These are phyloP conservation scores for Aspergillus sp. DNA, from an alignment of 2,329 filamentous ascomycete genomes.

Conservation along the genomic window DNA sequence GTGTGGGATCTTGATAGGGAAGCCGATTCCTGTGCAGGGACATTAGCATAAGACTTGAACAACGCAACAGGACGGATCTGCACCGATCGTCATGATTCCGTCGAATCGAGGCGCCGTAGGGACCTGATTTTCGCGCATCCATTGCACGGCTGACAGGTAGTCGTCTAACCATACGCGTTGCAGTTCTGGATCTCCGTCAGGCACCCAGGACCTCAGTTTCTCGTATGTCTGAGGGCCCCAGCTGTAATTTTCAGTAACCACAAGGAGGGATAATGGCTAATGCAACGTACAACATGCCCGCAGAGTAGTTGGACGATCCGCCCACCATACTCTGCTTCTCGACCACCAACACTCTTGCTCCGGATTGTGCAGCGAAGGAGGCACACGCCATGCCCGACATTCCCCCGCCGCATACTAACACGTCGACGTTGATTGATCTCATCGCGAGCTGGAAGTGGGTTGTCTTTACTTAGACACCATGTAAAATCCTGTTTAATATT, in stretches of 20 bases:
- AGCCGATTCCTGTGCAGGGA: slow-evolving; percentile 21
- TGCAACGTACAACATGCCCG: slow-evolving; percentile 28
- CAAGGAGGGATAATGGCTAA: neutral
- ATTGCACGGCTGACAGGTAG: slow-evolving; percentile 28
- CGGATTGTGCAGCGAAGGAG: slow-evolving; percentile 25
- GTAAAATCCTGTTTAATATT: neutral
- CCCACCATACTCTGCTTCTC: slow-evolving; percentile 26
- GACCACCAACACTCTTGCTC: slow-evolving; percentile 24
- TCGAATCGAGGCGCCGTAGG: slow-evolving; percentile 25
- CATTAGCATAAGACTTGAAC: too few species aligned
- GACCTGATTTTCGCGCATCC: slow-evolving; percentile 28
- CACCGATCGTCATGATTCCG: slow-evolving; percentile 30
- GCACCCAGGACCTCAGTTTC: slow-evolving; percentile 25
- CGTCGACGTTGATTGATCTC: slow-evolving; percentile 23
- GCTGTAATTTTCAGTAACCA: slow-evolving; percentile 7
- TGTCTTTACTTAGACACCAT: neutral
- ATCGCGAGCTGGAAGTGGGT: slow-evolving; percentile 5
- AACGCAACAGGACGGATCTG: too few species aligned
- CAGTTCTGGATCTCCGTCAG: slow-evolving; percentile 22
- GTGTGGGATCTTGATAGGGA: slow-evolving; percentile 25
- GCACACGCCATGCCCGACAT: slow-evolving; percentile 31
- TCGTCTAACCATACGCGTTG: slow-evolving; percentile 27
- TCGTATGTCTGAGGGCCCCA: slow-evolving; percentile 26
- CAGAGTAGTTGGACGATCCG: slow-evolving; percentile 27
- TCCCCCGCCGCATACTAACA: slow-evolving; percentile 28